Conservation (phyloP, 1,284 basidiomycete species). For the Fistulina hepatica region DNA sequence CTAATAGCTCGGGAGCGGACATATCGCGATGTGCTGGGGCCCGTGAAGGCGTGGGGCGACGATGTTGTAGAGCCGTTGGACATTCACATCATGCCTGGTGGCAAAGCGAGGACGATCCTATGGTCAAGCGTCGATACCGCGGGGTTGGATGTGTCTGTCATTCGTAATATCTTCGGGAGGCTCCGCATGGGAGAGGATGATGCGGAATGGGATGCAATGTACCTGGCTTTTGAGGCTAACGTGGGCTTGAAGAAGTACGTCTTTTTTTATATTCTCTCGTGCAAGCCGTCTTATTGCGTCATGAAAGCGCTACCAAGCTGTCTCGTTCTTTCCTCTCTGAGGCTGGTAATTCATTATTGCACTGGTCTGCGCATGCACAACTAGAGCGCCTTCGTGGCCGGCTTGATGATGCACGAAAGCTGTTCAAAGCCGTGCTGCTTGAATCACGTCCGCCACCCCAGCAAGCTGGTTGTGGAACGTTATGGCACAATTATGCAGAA, state of each 20-base stretch:
- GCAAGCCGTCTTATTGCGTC: constrained; percentile 9
- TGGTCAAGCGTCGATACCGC: constrained; percentile 41
- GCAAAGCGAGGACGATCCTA: constrained; percentile 29
- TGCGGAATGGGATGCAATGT: constrained; percentile 50
- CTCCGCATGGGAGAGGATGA: constrained; percentile 41
- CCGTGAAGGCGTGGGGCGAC: constrained; percentile 53
- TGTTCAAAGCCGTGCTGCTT: constrained; percentile 63
- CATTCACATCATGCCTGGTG: constrained; percentile 23
- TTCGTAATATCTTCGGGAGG: constrained; percentile 47
- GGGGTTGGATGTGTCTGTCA: constrained; percentile 34
- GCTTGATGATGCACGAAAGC: constrained; percentile 65
- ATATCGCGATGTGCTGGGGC: constrained; percentile 51
- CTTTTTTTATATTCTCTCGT: constrained; percentile 5
- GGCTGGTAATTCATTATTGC: constrained; percentile 52
- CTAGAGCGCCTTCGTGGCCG: constrained; percentile 68
- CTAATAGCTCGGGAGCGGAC: constrained; percentile 54
- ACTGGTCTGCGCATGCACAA: constrained; percentile 77
- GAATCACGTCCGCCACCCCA: constrained; percentile 28
- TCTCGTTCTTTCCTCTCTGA: constrained; percentile 62
- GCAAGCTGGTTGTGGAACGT: constrained; percentile 28
- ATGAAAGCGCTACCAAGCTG: constrained; percentile 53
- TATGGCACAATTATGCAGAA: constrained; percentile 88
- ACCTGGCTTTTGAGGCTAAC: constrained; percentile 58
- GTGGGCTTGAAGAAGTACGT: constrained; percentile 50
- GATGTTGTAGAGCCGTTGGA: constrained; percentile 46